Evolutionary conservation across 148 eudicot species (phyloP).

Genomic region (Nepenthes gracilis): DNA sequence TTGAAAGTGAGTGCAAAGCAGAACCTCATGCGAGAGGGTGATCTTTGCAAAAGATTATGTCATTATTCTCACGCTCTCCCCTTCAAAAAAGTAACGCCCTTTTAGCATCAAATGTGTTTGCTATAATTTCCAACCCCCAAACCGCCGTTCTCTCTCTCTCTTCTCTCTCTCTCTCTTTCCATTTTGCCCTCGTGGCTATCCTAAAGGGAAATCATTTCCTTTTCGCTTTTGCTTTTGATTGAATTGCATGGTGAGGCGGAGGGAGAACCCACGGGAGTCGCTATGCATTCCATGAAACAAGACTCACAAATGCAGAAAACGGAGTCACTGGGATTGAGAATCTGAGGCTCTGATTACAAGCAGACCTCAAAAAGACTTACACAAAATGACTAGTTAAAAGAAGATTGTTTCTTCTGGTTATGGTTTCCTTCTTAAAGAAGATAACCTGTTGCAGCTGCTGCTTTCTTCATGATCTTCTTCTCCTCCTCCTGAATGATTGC

Average conservation of each 20-base stretch:
- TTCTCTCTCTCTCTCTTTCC: background rate
- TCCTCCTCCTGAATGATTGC: slow-evolving; percentile 2
- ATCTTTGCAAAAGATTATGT: too few relatives aligned
- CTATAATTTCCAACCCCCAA: background rate
- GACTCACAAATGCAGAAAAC: too few relatives aligned
- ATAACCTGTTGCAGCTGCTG: slow-evolving; percentile 51
- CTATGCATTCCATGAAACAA: too few relatives aligned
- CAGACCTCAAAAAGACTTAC: background rate
- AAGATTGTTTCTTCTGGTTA: slow-evolving; percentile 3
- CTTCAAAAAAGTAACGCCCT: too few relatives aligned
- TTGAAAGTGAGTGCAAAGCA: too few relatives aligned
- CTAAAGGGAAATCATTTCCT: background rate
- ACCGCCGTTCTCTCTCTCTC: background rate
- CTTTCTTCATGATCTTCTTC: slow-evolving; percentile 45
- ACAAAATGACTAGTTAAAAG: background rate
- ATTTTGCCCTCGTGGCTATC: background rate
- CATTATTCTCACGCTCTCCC: too few relatives aligned
- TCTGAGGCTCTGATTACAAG: too few relatives aligned
- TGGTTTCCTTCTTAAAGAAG: slow-evolving; percentile 23
- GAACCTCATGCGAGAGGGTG: too few relatives aligned
- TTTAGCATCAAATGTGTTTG: background rate
- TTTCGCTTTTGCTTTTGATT: background rate
- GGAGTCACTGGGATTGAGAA: too few relatives aligned
- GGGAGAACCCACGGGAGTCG: too few relatives aligned
- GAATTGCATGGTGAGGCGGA: too few relatives aligned